Evolutionary conservation across 441 rosid species (phyloP).

Genomic region (Codiaeum variegatum): DNA sequence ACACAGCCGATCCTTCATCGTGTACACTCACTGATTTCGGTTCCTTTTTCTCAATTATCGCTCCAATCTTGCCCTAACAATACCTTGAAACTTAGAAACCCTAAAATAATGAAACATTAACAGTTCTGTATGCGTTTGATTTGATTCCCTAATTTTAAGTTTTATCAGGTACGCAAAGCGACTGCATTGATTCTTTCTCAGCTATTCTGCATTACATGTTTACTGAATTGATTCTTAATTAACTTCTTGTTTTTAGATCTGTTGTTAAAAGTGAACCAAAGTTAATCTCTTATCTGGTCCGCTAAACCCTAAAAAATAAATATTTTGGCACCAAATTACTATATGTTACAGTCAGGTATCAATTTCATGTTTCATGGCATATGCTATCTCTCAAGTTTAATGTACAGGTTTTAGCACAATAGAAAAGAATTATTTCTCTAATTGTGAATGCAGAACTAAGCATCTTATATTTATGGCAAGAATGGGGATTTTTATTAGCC

Average conservation of each 20-base stretch:
- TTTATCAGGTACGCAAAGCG: slow-evolving; percentile 16
- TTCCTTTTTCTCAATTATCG: background rate
- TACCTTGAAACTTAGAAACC: background rate
- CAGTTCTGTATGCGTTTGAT: background rate
- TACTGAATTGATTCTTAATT: background rate
- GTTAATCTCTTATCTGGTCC: background rate
- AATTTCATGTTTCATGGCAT: background rate
- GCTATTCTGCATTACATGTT: background rate
- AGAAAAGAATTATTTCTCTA: background rate
- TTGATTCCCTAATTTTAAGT: background rate
- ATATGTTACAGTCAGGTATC: background rate
- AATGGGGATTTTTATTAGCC: background rate
- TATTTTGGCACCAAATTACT: background rate
- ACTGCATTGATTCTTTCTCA: background rate
- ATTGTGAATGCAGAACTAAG: background rate
- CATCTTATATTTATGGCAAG: background rate
- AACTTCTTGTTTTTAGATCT: background rate
- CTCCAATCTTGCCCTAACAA: background rate
- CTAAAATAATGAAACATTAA: background rate
- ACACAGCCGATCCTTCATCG: slow-evolving; percentile 18
- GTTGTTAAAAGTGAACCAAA: background rate
- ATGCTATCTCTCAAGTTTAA: no score
- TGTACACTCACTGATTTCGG: background rate
- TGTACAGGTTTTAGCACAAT: background rate
- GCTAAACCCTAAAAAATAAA: background rate